Percentiles rank a stretch among this genome's conserved stretches.
phyloP scores from a whole-genome alignment of 352 stramenopile species.

The Pythium biforme region DNA sequence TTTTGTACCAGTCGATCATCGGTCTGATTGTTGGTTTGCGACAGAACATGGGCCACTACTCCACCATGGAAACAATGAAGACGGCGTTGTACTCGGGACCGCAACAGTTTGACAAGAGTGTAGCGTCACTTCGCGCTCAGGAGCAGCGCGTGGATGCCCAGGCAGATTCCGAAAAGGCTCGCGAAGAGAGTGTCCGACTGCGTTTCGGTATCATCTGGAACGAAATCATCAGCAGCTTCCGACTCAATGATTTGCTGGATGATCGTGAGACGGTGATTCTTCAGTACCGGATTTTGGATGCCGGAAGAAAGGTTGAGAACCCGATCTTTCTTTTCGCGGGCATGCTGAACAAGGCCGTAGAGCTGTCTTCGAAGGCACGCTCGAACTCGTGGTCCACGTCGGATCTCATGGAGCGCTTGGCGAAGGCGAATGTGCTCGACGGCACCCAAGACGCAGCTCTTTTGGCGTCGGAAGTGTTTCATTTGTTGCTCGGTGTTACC shows the following conservation, averaged over 20 bases:
- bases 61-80: slow-evolving; percentile 65
- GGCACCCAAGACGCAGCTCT: slow-evolving; percentile 57
- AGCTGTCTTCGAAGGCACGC: slow-evolving; percentile 51
- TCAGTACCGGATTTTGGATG: slow-evolving; percentile 87
- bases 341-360: slow-evolving; percentile 63
- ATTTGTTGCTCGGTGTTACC: slow-evolving; percentile 57
- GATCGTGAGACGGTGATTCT: slow-evolving; percentile 85
- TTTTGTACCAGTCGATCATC: slow-evolving; percentile 79
- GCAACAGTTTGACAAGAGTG: slow-evolving; percentile 72
- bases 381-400: slow-evolving; percentile 46
- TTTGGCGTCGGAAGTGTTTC: slow-evolving; percentile 64
- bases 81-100: slow-evolving; percentile 55
- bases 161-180: not conserved
- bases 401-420: slow-evolving; percentile 59
- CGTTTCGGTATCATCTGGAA: slow-evolving; percentile 89
- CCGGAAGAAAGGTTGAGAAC: slow-evolving; percentile 78
- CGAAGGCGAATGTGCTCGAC: slow-evolving; percentile 58
- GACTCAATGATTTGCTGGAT: slow-evolving; percentile 82
- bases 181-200: slow-evolving; percentile 53
- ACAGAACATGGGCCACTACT: slow-evolving; percentile 69
- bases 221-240: slow-evolving; percentile 88
- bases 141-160: slow-evolving; percentile 27
- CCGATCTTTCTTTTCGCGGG: slow-evolving; percentile 83
- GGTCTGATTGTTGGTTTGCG: slow-evolving; percentile 72
- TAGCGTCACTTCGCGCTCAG: slow-evolving; percentile 62